Base-by-base conservation (phyloP, 139 green algal species). In the Haematococcus lacustris region DNA sequence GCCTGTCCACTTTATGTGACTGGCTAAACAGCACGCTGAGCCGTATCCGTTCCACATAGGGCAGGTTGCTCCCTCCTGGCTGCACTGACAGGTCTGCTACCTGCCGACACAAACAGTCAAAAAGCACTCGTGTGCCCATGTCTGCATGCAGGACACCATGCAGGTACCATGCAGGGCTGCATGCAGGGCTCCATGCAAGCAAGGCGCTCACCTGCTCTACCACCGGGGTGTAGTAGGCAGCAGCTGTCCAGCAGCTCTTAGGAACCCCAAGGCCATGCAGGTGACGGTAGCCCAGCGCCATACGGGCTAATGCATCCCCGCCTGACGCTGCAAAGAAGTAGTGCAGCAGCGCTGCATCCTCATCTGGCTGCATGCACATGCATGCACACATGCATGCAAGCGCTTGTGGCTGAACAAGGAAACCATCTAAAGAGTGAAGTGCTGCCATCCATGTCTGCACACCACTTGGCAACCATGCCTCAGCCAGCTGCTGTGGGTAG, bases 151-250 rank as follows among this genome's bases (percentile, higher is more conserved):
- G n/a, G n/a, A n/a, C n/a, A n/a, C n/a, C n/a, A n/a, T n/a, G n/a
- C n/a, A n/a, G n/a, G n/a, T n/a, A n/a, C n/a, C n/a, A n/a, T n/a
- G n/a, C n/a, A n/a, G n/a, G n/a, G n/a, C n/a, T n/a, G n/a, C n/a
- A n/a, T n/a, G n/a, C n/a, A n/a, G n/a, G n/a, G n/a, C n/a, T n/a
- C n/a, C n/a, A n/a, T n/a, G n/a, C n/a, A n/a, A n/a, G n/a, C n/a
- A n/a, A n/a, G n/a, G n/a, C n/a, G n/a, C n/a, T 17, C 47, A 91
- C 85, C 43, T 75, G 41, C 70, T 92, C 84, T 26, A 89, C 91
- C 33, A 90, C 91, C 0, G 87, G 85, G 41, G 85, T 76, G 78
- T 97, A 97, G 83, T 98, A 98, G 41, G 92, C 63, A 23, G 87
- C 87, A 1, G 89, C 90, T 1, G 87, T 72, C 73, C 84, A 83